phyloP scores from a whole-genome alignment of 73 alveolate species.

The Blepharisma japonicum region DNA sequence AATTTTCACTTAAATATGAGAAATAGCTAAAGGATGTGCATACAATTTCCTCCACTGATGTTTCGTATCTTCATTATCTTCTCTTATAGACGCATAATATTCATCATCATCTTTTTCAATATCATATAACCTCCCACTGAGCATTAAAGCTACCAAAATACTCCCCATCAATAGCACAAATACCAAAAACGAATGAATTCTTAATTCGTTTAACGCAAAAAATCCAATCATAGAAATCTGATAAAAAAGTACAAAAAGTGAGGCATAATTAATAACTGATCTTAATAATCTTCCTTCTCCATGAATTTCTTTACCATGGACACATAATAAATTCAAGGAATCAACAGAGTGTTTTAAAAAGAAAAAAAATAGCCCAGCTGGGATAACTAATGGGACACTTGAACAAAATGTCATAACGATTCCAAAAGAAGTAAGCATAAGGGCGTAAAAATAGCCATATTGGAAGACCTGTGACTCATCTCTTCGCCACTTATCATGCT shows the following conservation, averaged over 20 bases:
- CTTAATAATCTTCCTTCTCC: slow-evolving; percentile 48
- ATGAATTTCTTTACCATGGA: slow-evolving; percentile 70
- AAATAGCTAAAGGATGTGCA: slow-evolving; percentile 48
- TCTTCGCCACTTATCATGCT: slow-evolving; percentile 83
- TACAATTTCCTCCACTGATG: slow-evolving; percentile 47
- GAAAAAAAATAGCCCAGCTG: slow-evolving; percentile 82
- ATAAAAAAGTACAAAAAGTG: slow-evolving; percentile 39
- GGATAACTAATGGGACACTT: slow-evolving; percentile 81
- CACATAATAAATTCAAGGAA: slow-evolving; percentile 70
- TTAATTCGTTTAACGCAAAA: slow-evolving; percentile 35
- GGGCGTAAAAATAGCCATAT: slow-evolving; percentile 92
- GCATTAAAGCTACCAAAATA: slow-evolving; percentile 32
- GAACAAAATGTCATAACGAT: slow-evolving; percentile 80
- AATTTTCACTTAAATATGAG: slow-evolving; percentile 19
- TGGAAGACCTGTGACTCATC: slow-evolving; percentile 68
- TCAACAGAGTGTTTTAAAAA: slow-evolving; percentile 86
- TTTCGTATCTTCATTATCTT: slow-evolving; percentile 30
- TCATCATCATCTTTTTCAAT: slow-evolving; percentile 30
- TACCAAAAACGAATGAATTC: slow-evolving; percentile 32
- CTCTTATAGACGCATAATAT: slow-evolving; percentile 26
- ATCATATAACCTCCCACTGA: slow-evolving; percentile 42
- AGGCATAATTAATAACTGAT: slow-evolving; percentile 34
- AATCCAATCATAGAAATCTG: slow-evolving; percentile 54
- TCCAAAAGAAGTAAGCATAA: slow-evolving; percentile 77
- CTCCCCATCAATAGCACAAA: slow-evolving; percentile 30